Evolutionary conservation across 2,329 filamentous ascomycete species (phyloP).

Genomic region (Xylaria hypoxylon): DNA sequence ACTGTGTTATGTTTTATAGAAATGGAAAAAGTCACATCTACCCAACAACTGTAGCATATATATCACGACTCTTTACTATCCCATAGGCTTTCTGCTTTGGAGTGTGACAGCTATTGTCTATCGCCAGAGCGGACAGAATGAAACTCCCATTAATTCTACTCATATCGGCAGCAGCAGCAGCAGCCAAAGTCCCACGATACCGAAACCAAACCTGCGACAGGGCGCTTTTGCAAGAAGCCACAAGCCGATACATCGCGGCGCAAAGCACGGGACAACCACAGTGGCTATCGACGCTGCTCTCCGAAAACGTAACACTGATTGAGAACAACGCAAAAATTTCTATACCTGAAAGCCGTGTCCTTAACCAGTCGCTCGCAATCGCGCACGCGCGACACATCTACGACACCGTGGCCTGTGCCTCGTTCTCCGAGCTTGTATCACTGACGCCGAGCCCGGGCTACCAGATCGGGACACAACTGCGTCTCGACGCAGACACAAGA

Average conservation of each 20-base stretch:
- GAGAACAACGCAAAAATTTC: constrained; percentile 38
- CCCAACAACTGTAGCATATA: neutral
- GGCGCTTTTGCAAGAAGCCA: constrained; percentile 43
- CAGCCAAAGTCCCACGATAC: constrained; percentile 4
- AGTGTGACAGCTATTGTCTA: neutral
- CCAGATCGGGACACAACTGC: constrained; percentile 50
- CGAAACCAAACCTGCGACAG: constrained; percentile 38
- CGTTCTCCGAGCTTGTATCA: constrained; percentile 37
- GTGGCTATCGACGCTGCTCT: constrained; percentile 36
- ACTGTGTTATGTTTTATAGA: neutral
- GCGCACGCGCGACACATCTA: constrained; percentile 38
- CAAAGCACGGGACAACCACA: constrained; percentile 42
- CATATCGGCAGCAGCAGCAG: constrained; percentile 10
- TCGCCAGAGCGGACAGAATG: neutral
- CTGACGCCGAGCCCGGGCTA: constrained; percentile 26
- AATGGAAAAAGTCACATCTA: neutral
- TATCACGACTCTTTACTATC: neutral
- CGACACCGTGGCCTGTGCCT: constrained; percentile 47
- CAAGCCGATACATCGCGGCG: constrained; percentile 44
- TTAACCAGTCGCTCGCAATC: constrained; percentile 28
- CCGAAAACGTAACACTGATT: constrained; percentile 33
- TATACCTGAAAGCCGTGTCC: constrained; percentile 26
- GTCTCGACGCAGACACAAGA: constrained; percentile 22
- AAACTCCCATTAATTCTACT: constrained; percentile 4
- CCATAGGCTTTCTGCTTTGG: neutral